A percentile compares a stretch with the other conserved stretches of the same genome.
Conservation (phyloP, 176 grass and related monocot species). For the Thinopyrum elongatum region DNA sequence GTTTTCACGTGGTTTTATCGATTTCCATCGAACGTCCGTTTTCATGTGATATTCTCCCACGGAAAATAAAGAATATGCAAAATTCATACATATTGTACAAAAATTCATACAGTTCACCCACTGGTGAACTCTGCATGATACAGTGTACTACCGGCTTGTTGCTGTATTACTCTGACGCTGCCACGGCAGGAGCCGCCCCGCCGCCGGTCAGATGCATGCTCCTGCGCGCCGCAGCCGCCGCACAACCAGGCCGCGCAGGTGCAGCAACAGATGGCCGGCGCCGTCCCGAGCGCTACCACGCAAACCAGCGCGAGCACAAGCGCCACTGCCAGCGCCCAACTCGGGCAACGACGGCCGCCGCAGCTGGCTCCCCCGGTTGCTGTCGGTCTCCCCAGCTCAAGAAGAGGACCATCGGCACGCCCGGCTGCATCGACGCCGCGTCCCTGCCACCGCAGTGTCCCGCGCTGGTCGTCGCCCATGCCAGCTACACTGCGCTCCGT, state of each 20-base stretch:
- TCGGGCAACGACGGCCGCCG: constrained; percentile 13
- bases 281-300: constrained; percentile 46
- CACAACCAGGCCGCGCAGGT: constrained; percentile 27
- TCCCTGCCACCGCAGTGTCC: background rate
- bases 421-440: background rate
- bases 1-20: too few relatives aligned
- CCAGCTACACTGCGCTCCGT: background rate
- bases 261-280: constrained; percentile 48
- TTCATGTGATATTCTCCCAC: too few relatives aligned
- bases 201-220: background rate
- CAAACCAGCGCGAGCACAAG: constrained; percentile 38
- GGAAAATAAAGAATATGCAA: background rate
- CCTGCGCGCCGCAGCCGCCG: background rate
- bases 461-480: background rate
- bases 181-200: background rate
- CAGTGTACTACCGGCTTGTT: background rate
- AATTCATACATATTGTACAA: too few relatives aligned
- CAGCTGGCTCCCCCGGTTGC: background rate
- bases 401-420: background rate
- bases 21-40: too few relatives aligned
- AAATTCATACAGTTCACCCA: background rate
- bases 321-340: constrained; percentile 1
- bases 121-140: background rate
- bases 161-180: background rate
- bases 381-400: background rate